A percentile compares a stretch with the other conserved stretches of the same genome.
phyloP scores from a whole-genome alignment of 352 stramenopile genomes.

The Pythium pyrilobum region DNA sequence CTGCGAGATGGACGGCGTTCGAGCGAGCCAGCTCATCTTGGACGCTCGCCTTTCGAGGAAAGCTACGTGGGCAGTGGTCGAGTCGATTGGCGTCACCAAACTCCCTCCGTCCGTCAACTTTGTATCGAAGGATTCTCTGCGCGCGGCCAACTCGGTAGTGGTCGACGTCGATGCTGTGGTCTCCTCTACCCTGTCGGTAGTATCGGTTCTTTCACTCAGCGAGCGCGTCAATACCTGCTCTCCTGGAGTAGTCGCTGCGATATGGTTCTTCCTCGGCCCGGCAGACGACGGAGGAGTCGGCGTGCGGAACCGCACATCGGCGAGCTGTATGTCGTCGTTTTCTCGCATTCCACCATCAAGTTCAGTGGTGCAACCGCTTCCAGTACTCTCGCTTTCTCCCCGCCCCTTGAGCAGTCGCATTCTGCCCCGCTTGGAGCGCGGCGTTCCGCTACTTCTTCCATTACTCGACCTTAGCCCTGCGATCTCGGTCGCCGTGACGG shows the following conservation, averaged over 20 bases:
- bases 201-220: no score
- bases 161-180: no score
- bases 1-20: background rate
- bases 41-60: constrained; percentile 13
- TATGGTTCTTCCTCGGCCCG: background rate
- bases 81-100: background rate
- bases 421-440: background rate
- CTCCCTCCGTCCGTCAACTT: background rate
- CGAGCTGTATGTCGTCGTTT: background rate
- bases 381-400: background rate
- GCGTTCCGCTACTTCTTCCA: background rate
- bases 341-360: background rate
- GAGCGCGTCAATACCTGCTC: no score
- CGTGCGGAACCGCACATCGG: constrained; percentile 10
- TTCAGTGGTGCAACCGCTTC: background rate
- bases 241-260: background rate
- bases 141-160: background rate
- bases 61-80: constrained; percentile 3
- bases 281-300: constrained; percentile 20
- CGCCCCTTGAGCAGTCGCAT: background rate
- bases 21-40: constrained; percentile 13
- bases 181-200: no score
- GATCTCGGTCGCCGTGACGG: constrained; percentile 12
- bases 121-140: background rate
- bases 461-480: background rate